These are phyloP conservation scores for Isatis tinctoria DNA, from an alignment of 345 rosid species.

Conservation along the genomic window DNA sequence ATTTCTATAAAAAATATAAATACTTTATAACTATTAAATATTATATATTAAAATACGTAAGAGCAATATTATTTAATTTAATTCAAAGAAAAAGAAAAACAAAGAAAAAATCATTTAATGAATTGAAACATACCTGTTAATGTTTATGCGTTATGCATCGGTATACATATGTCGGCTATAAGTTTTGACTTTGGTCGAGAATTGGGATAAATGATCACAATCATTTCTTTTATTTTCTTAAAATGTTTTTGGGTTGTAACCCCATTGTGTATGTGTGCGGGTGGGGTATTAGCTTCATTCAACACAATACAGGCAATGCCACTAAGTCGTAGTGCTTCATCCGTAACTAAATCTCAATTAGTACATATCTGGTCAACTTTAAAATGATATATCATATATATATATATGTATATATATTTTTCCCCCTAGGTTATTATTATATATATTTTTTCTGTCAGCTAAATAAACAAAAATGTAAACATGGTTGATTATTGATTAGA, in stretches of 20 bases:
- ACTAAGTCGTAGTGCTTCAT: constrained; percentile 32
- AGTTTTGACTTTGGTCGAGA: constrained; percentile 25
- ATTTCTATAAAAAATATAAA: too few relatives aligned
- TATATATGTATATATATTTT: background rate
- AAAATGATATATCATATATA: constrained; percentile 22
- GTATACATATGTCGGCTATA: constrained; percentile 8
- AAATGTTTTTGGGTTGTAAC: background rate
- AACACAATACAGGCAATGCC: constrained; percentile 28
- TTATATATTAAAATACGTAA: background rate
- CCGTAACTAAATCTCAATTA: constrained; percentile 26
- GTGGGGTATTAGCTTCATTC: constrained; percentile 28
- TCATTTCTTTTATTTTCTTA: background rate
- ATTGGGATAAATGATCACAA: constrained; percentile 18
- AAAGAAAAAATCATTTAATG: background rate
- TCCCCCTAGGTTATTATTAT: background rate
- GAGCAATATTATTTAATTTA: background rate
- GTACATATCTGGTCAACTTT: constrained; percentile 27
- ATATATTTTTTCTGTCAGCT: background rate
- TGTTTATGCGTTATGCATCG: constrained; percentile 21
- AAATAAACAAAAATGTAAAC: background rate
- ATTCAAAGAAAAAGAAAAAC: background rate
- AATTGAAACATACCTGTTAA: background rate
- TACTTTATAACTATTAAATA: too few relatives aligned
- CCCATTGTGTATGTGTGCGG: constrained; percentile 20
- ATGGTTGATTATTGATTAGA: background rate